Evolutionary conservation across 345 rosid genomes (phyloP).

Genomic region (Eutrema yunnanense): DNA sequence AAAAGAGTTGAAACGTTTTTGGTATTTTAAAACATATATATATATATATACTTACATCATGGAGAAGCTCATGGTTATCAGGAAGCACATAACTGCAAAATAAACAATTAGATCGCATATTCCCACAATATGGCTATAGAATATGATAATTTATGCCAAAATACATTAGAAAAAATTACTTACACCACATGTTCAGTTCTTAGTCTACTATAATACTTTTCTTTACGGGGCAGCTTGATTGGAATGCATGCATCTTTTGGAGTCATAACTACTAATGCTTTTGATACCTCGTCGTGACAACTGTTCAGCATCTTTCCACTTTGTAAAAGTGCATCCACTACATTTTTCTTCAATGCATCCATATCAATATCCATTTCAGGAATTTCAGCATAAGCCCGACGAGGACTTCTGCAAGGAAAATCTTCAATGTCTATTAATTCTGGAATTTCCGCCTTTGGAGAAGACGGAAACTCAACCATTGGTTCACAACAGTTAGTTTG

Average conservation of each 20-base stretch:
- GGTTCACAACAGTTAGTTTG: slow-evolving; percentile 24
- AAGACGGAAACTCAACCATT: slow-evolving; percentile 53
- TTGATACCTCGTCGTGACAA: slow-evolving; percentile 30
- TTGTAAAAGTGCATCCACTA: slow-evolving; percentile 22
- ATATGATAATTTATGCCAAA: background rate
- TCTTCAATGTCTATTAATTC: slow-evolving; percentile 40
- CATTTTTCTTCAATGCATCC: slow-evolving; percentile 29
- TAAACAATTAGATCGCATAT: background rate
- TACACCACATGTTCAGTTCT: slow-evolving; percentile 67
- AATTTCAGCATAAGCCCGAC: slow-evolving; percentile 24
- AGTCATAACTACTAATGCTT: slow-evolving; percentile 39
- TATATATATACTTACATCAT: slow-evolving; percentile 31
- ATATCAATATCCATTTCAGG: slow-evolving; percentile 38
- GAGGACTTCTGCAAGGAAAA: slow-evolving; percentile 32
- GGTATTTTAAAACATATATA: background rate
- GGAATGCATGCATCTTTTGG: slow-evolving; percentile 47
- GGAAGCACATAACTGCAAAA: slow-evolving; percentile 58
- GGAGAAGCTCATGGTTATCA: slow-evolving; percentile 41
- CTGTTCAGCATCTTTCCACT: background rate
- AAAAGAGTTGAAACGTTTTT: background rate
- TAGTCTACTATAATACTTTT: slow-evolving; percentile 36
- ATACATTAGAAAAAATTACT: slow-evolving; percentile 17
- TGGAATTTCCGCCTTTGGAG: slow-evolving; percentile 22
- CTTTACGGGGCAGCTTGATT: slow-evolving; percentile 8
- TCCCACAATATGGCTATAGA: background rate